A percentile compares a stretch with the other conserved stretches of the same genome.
Conservation (phyloP, 768 basidiomycete genomes). For the Russula dissimulans region DNA sequence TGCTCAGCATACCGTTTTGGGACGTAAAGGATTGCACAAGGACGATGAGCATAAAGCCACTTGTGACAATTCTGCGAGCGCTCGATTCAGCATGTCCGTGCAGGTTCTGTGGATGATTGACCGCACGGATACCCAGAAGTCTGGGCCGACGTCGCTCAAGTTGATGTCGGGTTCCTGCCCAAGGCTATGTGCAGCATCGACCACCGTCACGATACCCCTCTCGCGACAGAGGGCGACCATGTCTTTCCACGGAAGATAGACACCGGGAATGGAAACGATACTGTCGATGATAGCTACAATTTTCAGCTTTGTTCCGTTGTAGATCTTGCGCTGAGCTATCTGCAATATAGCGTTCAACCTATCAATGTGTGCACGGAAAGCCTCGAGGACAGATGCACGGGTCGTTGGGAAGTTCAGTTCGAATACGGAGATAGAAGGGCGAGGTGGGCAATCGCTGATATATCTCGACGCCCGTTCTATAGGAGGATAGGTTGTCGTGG, state of each 20-base stretch:
- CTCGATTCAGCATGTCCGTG: not conserved
- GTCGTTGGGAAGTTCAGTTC: conserved; percentile 46
- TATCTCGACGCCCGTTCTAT: conserved; percentile 43
- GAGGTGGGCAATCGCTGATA: conserved; percentile 45
- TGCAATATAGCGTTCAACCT: conserved; percentile 22
- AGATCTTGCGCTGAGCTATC: conserved; percentile 12
- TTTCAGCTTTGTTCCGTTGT: conserved; percentile 29
- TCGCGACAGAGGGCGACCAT: conserved; percentile 56
- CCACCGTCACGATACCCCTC: conserved; percentile 52
- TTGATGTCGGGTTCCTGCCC: conserved; percentile 62
- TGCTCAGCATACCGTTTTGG: conserved; percentile 41
- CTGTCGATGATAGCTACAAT: conserved; percentile 63
- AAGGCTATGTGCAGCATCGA: conserved; percentile 75
- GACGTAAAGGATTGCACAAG: conserved; percentile 65
- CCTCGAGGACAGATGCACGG: conserved; percentile 44
- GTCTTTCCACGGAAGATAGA: conserved; percentile 60
- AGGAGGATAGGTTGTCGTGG: conserved; percentile 49
- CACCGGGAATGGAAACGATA: conserved; percentile 54
- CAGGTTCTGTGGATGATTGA: not conserved
- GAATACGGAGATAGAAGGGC: conserved; percentile 44
- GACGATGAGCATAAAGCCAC: conserved; percentile 68
- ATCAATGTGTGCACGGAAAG: conserved; percentile 35
- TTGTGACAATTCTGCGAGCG: conserved; percentile 69
- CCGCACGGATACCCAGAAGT: conserved; percentile 72
- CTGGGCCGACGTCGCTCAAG: conserved; percentile 45